A percentile compares a stretch with the other conserved stretches of the same genome.
These are phyloP conservation scores for Epichloe hybrida DNA, from an alignment of 2,329 filamentous ascomycete species.

Conservation along the genomic window DNA sequence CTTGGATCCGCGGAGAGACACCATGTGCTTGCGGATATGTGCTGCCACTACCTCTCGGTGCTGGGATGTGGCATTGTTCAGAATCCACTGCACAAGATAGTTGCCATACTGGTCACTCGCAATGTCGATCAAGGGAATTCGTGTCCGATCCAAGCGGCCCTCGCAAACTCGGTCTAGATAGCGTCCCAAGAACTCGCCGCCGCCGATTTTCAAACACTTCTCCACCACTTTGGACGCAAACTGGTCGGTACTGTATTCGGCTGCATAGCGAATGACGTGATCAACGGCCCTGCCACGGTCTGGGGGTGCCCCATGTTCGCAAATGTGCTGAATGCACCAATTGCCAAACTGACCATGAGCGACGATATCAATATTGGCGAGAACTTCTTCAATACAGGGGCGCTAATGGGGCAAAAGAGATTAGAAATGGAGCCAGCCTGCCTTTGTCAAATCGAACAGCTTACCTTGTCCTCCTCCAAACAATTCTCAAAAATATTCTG, in stretches of 20 bases:
- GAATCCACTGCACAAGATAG: slow-evolving; percentile 93
- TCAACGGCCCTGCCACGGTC: slow-evolving; percentile 91
- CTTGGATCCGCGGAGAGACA: slow-evolving; percentile 93
- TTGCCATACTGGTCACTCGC: slow-evolving; percentile 98
- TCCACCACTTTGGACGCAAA: slow-evolving; percentile 98
- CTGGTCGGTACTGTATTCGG: slow-evolving; percentile 97
- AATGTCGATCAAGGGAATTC: slow-evolving; percentile 95
- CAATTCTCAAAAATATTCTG: slow-evolving; percentile 99
- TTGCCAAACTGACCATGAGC: slow-evolving; percentile 97
- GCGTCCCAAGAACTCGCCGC: slow-evolving; percentile 74
- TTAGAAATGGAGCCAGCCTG: background rate
- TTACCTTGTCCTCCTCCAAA: slow-evolving; percentile 92
- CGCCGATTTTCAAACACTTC: slow-evolving; percentile 96
- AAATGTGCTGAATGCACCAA: slow-evolving; percentile 99
- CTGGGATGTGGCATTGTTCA: slow-evolving; percentile 74
- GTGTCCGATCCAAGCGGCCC: slow-evolving; percentile 75
- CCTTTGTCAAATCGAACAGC: background rate
- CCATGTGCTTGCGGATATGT: slow-evolving; percentile 98
- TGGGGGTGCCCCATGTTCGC: slow-evolving; percentile 87
- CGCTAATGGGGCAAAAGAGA: slow-evolving; percentile 42
- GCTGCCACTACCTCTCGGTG: slow-evolving; percentile 87
- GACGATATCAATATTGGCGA: slow-evolving; percentile 89
- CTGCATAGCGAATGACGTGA: slow-evolving; percentile 84
- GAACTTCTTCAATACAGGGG: slow-evolving; percentile 91
- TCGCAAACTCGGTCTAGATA: slow-evolving; percentile 93